Evolutionary conservation across 768 basidiomycete genomes (phyloP).

Genomic region (Russula sp.): DNA sequence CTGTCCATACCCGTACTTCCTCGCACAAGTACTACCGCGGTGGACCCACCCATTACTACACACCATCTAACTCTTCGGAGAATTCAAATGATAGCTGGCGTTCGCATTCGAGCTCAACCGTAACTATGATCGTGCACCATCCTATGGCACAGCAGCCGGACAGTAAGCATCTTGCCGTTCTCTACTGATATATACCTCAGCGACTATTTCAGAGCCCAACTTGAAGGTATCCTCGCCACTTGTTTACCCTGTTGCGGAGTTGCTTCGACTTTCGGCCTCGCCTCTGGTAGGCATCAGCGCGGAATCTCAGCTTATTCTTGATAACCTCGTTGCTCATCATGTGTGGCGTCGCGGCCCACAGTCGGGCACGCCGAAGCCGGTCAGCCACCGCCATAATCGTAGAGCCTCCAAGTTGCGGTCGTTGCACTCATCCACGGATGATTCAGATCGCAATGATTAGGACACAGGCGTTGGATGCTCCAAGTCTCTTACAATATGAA

Average conservation of each 20-base stretch:
- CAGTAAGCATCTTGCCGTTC: background rate
- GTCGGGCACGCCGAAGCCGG: background rate
- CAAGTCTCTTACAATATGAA: background rate
- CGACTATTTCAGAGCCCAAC: background rate
- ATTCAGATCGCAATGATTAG: conserved; percentile 7
- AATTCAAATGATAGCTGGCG: conserved; percentile 3
- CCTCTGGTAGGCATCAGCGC: conserved; percentile 21
- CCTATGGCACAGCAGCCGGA: background rate
- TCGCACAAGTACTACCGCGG: background rate
- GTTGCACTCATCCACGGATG: conserved; percentile 5
- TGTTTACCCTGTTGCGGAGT: conserved; percentile 14
- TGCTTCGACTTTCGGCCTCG: conserved; percentile 20
- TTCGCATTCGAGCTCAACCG: background rate
- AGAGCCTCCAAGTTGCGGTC: background rate
- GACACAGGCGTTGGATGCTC: background rate
- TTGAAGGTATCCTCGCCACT: background rate
- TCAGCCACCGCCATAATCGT: background rate
- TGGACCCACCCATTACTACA: conserved; percentile 1
- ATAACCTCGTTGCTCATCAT: conserved; percentile 22
- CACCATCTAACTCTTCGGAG: conserved; percentile 8
- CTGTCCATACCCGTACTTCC: background rate
- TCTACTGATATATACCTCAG: background rate
- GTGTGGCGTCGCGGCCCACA: conserved; percentile 23
- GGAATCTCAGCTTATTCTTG: conserved; percentile 9
- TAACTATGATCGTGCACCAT: background rate